Evolutionary conservation across 805 yeast species (phyloP), one percentile per base, ranked within the genome.

Genomic region (Ascoidea rubescens): DNA sequence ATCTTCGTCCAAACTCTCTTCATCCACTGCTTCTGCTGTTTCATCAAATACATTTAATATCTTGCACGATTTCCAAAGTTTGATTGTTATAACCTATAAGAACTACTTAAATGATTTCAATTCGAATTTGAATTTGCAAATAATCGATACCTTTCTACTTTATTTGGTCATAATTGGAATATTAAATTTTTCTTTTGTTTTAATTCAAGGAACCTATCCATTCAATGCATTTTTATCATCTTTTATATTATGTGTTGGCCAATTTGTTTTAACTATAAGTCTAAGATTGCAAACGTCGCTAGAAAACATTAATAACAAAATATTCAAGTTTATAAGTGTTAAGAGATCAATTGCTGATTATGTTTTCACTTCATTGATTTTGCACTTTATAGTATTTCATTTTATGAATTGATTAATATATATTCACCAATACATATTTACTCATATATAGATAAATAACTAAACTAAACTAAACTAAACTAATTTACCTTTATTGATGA

Each of bases 181-280:
- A 1, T 66, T 86, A 32, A 98, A 93, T 68, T 88, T 89, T 63
- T 69, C 73, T 4, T 91, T 89, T 66, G 85, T 86, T 58, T 59
- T 82, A 46, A 55, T 88, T 12, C 79, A 89, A 48, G 96, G 97
- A 44, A 87, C 79, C 60, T 93, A 84, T 77, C 99, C 99, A 16
- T 93, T 93, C 77, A 93, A 93, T 68, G 98, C 96, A 30, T 93
- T 93, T 64, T 74, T 93, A 54, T 91, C 96, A 21, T 98, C 98
- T 1, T 93, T 93, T 64, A 78, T 84, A 52, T 72, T 88, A 28
- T 87, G 97, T 48, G 97, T 93, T 50, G 98, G 96, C 12, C 98
- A 93, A 67, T 93, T 93, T 65, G 98, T 93, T 31, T 75, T 93
- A 56, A 80, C 95, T 10, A 87, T 86, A 46, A 76, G 86, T 55